A percentile compares a stretch with the other conserved stretches of the same genome.
phyloP scores from a whole-genome alignment of 345 rosid genomes.

The Bruguiera sexangula region DNA sequence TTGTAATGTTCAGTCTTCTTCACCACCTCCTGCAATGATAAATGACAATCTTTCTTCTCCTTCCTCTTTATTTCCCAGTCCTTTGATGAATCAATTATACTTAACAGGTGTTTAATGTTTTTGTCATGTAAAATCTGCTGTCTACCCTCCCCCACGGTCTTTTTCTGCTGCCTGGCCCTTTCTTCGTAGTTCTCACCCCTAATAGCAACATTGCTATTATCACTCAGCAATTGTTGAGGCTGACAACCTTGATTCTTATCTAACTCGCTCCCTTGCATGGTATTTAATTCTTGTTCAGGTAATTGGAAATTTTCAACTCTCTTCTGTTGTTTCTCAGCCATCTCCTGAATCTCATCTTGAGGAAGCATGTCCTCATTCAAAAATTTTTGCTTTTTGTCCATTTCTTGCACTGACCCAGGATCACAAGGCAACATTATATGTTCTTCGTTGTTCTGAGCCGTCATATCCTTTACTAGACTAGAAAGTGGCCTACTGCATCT shows the following conservation, averaged over 20 bases:
- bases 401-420: conserved; percentile 19
- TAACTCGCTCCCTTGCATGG: neutral
- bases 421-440: conserved; percentile 1
- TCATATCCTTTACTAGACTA: conserved; percentile 12
- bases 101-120: conserved; percentile 1
- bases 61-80: neutral
- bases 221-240: neutral
- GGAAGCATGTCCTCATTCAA: conserved; percentile 2
- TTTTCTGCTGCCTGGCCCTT: neutral
- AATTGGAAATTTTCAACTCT: neutral
- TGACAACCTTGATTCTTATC: neutral
- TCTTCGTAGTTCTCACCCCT: neutral
- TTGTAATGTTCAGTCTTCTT: conserved; percentile 24
- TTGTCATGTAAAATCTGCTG: conserved; percentile 8
- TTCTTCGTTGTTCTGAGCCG: conserved; percentile 20
- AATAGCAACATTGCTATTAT: neutral
- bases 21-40: neutral
- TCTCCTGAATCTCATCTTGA: neutral
- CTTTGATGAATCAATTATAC: conserved; percentile 2
- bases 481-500: conserved; percentile 13
- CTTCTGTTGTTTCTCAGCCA: neutral
- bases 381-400: conserved; percentile 23
- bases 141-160: neutral
- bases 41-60: conserved; percentile 3
- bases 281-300: neutral